phyloP scores from a whole-genome alignment of 257 asterid species.

The Solanum chmielewskii region DNA sequence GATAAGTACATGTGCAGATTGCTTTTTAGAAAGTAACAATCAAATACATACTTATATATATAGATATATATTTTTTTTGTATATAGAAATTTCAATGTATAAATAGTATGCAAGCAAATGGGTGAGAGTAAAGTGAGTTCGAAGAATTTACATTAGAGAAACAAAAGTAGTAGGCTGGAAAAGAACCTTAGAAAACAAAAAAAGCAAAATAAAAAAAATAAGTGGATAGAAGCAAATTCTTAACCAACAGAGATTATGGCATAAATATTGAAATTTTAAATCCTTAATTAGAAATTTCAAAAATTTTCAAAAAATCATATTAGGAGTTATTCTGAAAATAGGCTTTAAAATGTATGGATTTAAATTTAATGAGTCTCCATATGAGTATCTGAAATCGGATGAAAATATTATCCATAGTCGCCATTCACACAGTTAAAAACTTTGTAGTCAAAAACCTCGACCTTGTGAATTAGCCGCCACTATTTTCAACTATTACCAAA shows the following conservation, averaged over 20 bases:
- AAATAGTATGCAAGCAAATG: not conserved
- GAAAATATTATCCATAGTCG: not conserved
- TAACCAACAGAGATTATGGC: not conserved
- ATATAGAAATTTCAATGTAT: not conserved
- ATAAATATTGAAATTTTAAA: not conserved
- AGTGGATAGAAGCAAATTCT: not conserved
- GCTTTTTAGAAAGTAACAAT: not conserved
- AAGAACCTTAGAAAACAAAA: not conserved
- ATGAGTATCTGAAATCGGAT: not conserved
- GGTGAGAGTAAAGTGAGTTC: not conserved
- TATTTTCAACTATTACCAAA: not conserved
- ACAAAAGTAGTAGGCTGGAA: not conserved
- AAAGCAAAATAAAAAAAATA: too few species aligned
- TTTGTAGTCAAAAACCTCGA: not conserved
- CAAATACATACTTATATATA: not conserved
- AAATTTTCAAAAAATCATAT: not conserved
- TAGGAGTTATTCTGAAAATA: not conserved
- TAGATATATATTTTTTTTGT: too few species aligned
- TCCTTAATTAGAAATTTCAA: not conserved
- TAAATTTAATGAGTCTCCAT: not conserved
- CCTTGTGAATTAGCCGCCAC: not conserved
- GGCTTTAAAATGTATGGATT: accelerated
- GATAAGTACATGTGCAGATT: not conserved
- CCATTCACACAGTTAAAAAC: not conserved
- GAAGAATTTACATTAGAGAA: not conserved